Percentiles rank a stretch among this genome's conserved stretches.
phyloP scores from a whole-genome alignment of 2,329 filamentous ascomycete species.

The Aspergillus sclerotialis region DNA sequence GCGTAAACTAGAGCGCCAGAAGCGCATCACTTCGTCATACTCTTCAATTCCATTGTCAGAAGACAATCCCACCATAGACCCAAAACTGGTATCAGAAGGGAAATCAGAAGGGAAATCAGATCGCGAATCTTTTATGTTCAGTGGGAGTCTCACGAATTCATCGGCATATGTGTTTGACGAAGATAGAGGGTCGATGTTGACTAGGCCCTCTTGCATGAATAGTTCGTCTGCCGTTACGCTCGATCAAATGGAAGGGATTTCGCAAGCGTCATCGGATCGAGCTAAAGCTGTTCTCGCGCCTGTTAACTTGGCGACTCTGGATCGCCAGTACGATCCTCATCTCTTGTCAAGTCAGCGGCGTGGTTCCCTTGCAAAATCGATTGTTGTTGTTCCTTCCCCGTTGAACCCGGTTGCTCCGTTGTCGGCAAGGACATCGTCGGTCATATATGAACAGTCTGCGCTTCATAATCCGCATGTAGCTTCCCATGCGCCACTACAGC shows the following conservation, averaged over 20 bases:
- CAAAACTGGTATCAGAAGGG: slow-evolving; percentile 9
- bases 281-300: slow-evolving; percentile 3
- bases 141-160: slow-evolving; percentile 18
- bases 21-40: slow-evolving; percentile 11
- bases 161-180: slow-evolving; percentile 16
- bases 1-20: slow-evolving; percentile 6
- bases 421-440: slow-evolving; percentile 4
- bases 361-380: slow-evolving; percentile 7
- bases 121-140: slow-evolving; percentile 24
- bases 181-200: too few species aligned
- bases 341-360: slow-evolving; percentile 3
- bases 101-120: slow-evolving; percentile 9
- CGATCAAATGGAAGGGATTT: slow-evolving; percentile 4
- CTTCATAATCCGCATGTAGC: not conserved
- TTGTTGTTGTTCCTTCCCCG: slow-evolving; percentile 10
- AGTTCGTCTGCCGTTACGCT: not conserved
- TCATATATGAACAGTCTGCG: not conserved
- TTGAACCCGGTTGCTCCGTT: slow-evolving; percentile 5
- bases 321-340: slow-evolving; percentile 3
- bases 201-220: not conserved
- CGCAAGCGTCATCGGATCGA: slow-evolving; percentile 8
- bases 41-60: slow-evolving; percentile 12
- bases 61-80: slow-evolving; percentile 13
- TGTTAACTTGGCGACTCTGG: slow-evolving; percentile 1
- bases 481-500: not conserved